Evolutionary conservation across 2,329 filamentous ascomycete genomes (phyloP).

Genomic region (Calonectria multiphialidica): DNA sequence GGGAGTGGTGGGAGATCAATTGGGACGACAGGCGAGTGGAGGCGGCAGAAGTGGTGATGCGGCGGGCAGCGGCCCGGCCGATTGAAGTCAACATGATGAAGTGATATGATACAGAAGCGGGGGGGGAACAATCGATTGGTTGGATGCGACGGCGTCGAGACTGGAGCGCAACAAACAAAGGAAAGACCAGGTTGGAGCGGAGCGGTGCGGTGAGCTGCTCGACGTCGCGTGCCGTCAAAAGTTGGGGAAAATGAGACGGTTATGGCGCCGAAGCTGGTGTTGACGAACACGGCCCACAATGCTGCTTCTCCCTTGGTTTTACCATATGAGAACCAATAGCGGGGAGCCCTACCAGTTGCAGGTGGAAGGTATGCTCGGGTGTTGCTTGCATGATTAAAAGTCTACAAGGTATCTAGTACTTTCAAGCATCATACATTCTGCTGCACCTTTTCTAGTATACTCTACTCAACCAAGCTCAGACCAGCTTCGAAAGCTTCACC

Average conservation of each 20-base stretch:
- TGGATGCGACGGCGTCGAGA: background rate
- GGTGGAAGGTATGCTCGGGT: constrained; percentile 9
- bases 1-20: constrained; percentile 36
- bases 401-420: constrained; percentile 27
- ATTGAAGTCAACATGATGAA: constrained; percentile 56
- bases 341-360: background rate
- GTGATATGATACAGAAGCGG: background rate
- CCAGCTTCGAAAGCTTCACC: constrained; percentile 22
- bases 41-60: constrained; percentile 39
- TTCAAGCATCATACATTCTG: rapidly evolving
- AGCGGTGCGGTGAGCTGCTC: background rate
- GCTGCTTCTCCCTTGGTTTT: constrained; percentile 10
- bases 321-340: constrained; percentile 7
- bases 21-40: constrained; percentile 40
- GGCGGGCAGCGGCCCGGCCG: constrained; percentile 53
- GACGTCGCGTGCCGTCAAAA: constrained; percentile 27
- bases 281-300: constrained; percentile 14
- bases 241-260: constrained; percentile 18
- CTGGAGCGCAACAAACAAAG: background rate
- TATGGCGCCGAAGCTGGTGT: constrained; percentile 2
- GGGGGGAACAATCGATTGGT: background rate
- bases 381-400: background rate
- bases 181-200: background rate
- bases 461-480: background rate
- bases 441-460: background rate